Evolutionary conservation across 2,329 filamentous ascomycete species (phyloP).

Genomic region (Talaromyces funiculosus): DNA sequence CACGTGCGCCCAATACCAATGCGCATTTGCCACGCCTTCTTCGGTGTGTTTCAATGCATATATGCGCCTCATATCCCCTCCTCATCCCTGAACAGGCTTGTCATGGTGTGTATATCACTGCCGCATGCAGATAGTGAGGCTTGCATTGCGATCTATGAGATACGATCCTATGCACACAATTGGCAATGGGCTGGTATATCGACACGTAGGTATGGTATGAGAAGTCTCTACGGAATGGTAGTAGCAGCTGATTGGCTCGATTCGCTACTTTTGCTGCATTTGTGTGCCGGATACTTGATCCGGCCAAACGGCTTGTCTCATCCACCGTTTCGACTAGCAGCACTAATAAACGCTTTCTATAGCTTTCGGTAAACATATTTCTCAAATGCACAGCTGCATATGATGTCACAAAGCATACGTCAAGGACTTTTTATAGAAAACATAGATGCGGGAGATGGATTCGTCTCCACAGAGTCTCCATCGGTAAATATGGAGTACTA

Average conservation of each 20-base stretch:
- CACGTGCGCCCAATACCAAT: not conserved
- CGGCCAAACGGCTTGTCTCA: not conserved
- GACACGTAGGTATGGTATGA: not conserved
- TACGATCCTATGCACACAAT: not conserved
- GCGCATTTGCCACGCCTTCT: slow-evolving; percentile 1
- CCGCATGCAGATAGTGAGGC: slow-evolving; percentile 12
- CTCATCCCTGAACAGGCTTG: not conserved
- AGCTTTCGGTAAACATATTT: not conserved
- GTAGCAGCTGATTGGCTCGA: not conserved
- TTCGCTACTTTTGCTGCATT: not conserved
- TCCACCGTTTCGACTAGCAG: not conserved
- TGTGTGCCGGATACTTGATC: not conserved
- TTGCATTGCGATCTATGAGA: not conserved
- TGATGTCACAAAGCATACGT: not conserved
- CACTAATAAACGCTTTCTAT: not conserved
- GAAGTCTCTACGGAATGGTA: not conserved
- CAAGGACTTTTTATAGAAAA: not conserved
- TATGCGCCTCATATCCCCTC: not conserved
- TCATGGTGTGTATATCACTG: not conserved
- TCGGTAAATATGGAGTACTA: not conserved
- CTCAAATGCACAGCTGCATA: not conserved
- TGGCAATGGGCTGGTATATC: not conserved
- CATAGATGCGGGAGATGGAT: not conserved
- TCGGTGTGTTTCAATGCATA: not conserved
- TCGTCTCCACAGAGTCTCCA: not conserved